Evolutionary conservation across 371 early-diverging fungal genomes (phyloP), one percentile per base, ranked within the genome.

Genomic region (Circinella minor): DNA sequence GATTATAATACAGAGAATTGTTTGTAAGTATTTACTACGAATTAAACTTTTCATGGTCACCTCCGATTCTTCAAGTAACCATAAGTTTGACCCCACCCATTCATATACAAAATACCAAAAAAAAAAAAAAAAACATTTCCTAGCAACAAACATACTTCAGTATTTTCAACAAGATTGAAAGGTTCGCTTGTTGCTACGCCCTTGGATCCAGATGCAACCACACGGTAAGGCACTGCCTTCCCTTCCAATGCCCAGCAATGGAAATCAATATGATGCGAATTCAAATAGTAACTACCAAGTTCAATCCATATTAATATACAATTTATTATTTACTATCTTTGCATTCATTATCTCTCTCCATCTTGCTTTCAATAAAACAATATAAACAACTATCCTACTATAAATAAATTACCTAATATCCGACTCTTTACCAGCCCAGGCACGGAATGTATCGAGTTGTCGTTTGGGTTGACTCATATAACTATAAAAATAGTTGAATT

Each of bases 391-490:
- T 60, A 27, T n/a, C 57, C 34, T 55, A 8, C 34, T 55, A 8
- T n/a, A 39, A 55, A 10, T 8, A 18, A 57, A 34, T 8, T 65
- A 70, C 75, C 75, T 75, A 47, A 86, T 86, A 64, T 86, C 86
- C 15, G 79, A 78, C 36, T 75, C 74, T 57, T 77, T 83, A 39
- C 83, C 86, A 20, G 84, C 85, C 86, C 86, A 86, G 39, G 68
- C 60, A 49, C 74, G 67, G 68, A 86, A 86, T 1, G 86, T 85
- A 47, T 83, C 74, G 3, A 86, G 75, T 65, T 86, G 85, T 20
- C 69, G 60, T 66, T 86, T 85, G 6, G 85, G 85, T 63, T 86
- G 85, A 51, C 79, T 77, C 86, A 86, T 86, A 71, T 81, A 86
- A 27, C 81, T 71, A 20, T 79, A 70, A 59, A 81, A 84, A 69